phyloP scores from a whole-genome alignment of 495 filamentous ascomycete genomes.

The Bacidia rubella region DNA sequence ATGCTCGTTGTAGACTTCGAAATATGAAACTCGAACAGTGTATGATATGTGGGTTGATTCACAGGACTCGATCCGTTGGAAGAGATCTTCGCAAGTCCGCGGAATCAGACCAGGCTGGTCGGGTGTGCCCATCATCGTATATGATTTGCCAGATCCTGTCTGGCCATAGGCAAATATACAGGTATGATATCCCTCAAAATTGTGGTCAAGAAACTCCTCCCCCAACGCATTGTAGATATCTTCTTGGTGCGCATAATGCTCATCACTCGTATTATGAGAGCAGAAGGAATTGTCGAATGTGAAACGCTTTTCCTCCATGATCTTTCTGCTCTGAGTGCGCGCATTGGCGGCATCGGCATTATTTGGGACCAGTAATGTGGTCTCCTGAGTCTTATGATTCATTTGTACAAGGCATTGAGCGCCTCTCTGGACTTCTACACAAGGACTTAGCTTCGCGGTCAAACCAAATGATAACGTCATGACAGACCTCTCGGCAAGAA shows the following conservation, averaged over 20 bases:
- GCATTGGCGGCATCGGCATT: conserved; percentile 50
- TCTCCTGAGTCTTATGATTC: conserved; percentile 73
- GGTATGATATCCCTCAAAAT: conserved; percentile 98
- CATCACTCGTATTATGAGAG: conserved; percentile 65
- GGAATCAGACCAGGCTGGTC: conserved; percentile 85
- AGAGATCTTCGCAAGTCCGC: conserved; percentile 91
- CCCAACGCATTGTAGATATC: conserved; percentile 90
- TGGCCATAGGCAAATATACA: conserved; percentile 99
- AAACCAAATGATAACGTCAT: not conserved
- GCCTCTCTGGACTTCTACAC: conserved; percentile 60
- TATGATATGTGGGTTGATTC: conserved; percentile 81
- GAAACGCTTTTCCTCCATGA: conserved; percentile 78
- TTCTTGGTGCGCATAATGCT: conserved; percentile 73
- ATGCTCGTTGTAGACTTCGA: conserved; percentile 99
- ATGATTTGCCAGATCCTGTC: conserved; percentile 94
- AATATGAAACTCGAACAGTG: conserved; percentile 93
- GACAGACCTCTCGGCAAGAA: conserved; percentile 75
- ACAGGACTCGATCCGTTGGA: conserved; percentile 81
- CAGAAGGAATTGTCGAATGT: conserved; percentile 97
- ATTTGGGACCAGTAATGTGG: conserved; percentile 59
- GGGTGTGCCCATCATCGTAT: conserved; percentile 97
- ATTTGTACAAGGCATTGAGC: conserved; percentile 80
- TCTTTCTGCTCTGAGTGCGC: conserved; percentile 56
- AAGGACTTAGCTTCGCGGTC: too few species aligned
- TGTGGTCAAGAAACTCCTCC: conserved; percentile 96